Conservation (phyloP, 345 rosid species). For the Combretum micranthum region DNA sequence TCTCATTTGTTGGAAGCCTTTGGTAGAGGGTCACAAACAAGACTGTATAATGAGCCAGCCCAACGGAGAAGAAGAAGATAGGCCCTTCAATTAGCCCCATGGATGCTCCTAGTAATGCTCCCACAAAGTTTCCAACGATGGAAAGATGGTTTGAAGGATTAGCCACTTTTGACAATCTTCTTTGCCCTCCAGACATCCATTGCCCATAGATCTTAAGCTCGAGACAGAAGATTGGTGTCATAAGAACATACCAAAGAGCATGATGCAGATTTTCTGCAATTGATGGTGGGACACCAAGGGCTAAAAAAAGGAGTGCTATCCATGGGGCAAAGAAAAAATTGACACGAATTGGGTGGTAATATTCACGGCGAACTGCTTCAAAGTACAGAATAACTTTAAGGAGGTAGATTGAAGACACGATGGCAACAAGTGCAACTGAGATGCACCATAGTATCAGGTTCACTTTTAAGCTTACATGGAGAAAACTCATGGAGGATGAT, state of each 20-base stretch:
- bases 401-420: constrained; percentile 48
- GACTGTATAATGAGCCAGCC: constrained; percentile 77
- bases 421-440: constrained; percentile 38
- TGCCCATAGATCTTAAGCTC: constrained; percentile 91
- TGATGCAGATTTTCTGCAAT: constrained; percentile 30
- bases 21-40: constrained; percentile 90
- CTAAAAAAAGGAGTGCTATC: constrained; percentile 69
- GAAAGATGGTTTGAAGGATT: constrained; percentile 89
- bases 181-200: constrained; percentile 93
- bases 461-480: constrained; percentile 37
- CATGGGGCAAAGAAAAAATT: constrained; percentile 96
- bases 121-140: constrained; percentile 80
- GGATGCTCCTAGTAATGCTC: constrained; percentile 80
- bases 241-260: constrained; percentile 71
- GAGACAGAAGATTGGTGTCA: constrained; percentile 64
- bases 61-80: constrained; percentile 76
- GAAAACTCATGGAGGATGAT: constrained; percentile 54
- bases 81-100: constrained; percentile 96
- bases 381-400: constrained; percentile 55
- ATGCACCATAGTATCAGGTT: constrained; percentile 70
- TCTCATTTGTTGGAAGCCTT: constrained; percentile 81
- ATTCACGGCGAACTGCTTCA: constrained; percentile 88
- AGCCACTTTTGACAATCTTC: constrained; percentile 89
- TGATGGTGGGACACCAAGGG: constrained; percentile 67
- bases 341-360: constrained; percentile 74